Percentiles rank a stretch among this genome's conserved stretches.
phyloP scores from a whole-genome alignment of 805 yeast species.

The Candida hungchunana region DNA sequence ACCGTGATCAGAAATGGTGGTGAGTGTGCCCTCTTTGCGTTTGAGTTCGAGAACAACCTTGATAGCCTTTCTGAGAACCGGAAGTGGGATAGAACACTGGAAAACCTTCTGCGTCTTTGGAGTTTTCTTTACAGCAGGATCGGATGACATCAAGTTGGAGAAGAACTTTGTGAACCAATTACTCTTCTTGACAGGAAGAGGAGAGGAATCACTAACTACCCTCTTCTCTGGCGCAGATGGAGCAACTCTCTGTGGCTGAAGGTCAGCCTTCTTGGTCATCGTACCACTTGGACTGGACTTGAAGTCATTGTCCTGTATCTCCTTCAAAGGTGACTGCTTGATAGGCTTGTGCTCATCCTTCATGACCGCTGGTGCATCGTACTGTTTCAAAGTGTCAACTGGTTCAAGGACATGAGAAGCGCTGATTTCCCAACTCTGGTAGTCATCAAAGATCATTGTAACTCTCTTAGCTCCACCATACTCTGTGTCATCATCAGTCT shows the following conservation, averaged over 20 bases:
- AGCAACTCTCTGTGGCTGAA: slow-evolving; percentile 19
- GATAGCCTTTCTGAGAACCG: slow-evolving; percentile 22
- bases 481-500: slow-evolving; percentile 23
- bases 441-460: slow-evolving; percentile 26
- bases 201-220: slow-evolving; percentile 8
- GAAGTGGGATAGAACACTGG: slow-evolving; percentile 18
- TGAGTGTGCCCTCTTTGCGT: slow-evolving; percentile 47
- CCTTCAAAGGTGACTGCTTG: slow-evolving; percentile 20
- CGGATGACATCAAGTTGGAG: slow-evolving; percentile 20
- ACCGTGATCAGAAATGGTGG: slow-evolving; percentile 39
- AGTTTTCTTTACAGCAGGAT: slow-evolving; percentile 11
- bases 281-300: slow-evolving; percentile 15
- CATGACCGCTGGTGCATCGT: neutral
- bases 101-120: slow-evolving; percentile 14
- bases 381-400: neutral
- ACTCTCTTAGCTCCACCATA: slow-evolving; percentile 24
- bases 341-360: slow-evolving; percentile 10
- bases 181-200: slow-evolving; percentile 26
- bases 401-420: slow-evolving; percentile 1
- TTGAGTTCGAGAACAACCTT: slow-evolving; percentile 41
- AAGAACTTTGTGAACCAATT: slow-evolving; percentile 39
- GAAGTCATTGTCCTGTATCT: slow-evolving; percentile 22
- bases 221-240: slow-evolving; percentile 21
- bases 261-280: slow-evolving; percentile 13
- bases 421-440: slow-evolving; percentile 3